Conservation (phyloP, 2,329 filamentous ascomycete genomes). For the Penicillium expansum region DNA sequence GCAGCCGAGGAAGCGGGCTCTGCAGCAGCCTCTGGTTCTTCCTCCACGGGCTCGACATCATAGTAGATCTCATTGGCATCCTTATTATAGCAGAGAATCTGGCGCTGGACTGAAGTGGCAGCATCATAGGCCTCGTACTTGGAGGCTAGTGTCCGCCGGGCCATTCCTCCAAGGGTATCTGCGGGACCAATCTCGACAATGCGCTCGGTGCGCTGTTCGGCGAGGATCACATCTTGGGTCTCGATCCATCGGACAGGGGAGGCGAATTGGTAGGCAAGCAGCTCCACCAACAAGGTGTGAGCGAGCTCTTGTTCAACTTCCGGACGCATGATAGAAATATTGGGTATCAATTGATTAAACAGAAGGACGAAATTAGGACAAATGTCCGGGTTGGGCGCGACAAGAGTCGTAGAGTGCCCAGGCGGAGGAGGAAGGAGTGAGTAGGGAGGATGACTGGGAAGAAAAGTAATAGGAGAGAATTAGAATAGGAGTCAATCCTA, state of each 20-base stretch:
- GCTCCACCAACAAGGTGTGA: slow-evolving; percentile 96
- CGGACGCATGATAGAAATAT: slow-evolving; percentile 72
- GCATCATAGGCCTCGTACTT: slow-evolving; percentile 99
- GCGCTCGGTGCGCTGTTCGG: slow-evolving; percentile 90
- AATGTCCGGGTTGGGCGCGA: slow-evolving; percentile 19
- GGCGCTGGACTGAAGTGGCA: slow-evolving; percentile 90
- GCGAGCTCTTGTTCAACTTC: slow-evolving; percentile 99
- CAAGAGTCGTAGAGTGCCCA: slow-evolving; percentile 13
- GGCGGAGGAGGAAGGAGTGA: slow-evolving; percentile 1
- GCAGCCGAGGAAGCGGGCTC: slow-evolving; percentile 36
- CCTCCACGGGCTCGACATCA: slow-evolving; percentile 90
- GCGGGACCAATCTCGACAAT: slow-evolving; percentile 97
- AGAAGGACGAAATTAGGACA: slow-evolving; percentile 18
- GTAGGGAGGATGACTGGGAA: slow-evolving; percentile 6
- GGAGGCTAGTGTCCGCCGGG: slow-evolving; percentile 87
- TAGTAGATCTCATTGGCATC: slow-evolving; percentile 99
- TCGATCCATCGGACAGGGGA: slow-evolving; percentile 99
- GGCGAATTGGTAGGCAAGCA: slow-evolving; percentile 98
- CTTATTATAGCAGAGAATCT: slow-evolving; percentile 99
- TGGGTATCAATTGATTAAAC: slow-evolving; percentile 23
- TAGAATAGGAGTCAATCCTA: slow-evolving; percentile 19
- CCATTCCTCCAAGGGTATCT: slow-evolving; percentile 96
- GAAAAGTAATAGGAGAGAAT: slow-evolving; percentile 12
- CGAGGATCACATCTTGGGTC: slow-evolving; percentile 98
- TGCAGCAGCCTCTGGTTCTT: slow-evolving; percentile 67